Evolutionary conservation across 176 grass and related monocot species (phyloP), one percentile per base, ranked within the genome.

Genomic region (Eleusine coracana): DNA sequence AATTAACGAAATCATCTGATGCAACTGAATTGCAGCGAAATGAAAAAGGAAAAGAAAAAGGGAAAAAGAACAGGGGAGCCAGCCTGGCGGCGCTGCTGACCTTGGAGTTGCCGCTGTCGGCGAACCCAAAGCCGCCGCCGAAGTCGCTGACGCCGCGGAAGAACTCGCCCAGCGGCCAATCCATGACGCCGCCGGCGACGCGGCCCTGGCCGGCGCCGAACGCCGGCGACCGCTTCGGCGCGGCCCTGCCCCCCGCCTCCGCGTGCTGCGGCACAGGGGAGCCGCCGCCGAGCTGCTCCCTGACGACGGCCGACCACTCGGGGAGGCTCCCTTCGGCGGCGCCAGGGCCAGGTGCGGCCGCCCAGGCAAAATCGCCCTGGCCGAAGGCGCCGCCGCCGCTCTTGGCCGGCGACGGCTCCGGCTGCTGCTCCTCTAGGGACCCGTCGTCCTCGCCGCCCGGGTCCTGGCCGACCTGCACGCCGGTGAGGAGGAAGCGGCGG

Each of bases 401-500:
- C 73, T 73, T 93, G 13, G 78, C 14, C 40, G 71, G 67, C 14
- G 83, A 50, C 41, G 79, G 79, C 50, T 25, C 38, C n/a, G 52
- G 79, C 27, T 25, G 79, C 38, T 81, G 62, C 13, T 9, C 62
- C 31, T 34, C 31, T 34, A 34, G 31, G 27, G 62, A 36, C 12
- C 6, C 39, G 18, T 68, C 71, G 3, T 68, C 54, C n/a, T 81
- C 78, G 0, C 36, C 37, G 49, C 70, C 77, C 48, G 25, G 84
- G 36, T 84, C 78, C 78, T 81, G 91, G 21, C 91, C 91, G 40
- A 99, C 96, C 90, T 93, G 96, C 17, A 99, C 91, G 64, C 96
- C 96, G 56, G 96, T 96, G 77, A 99, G 62, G 34, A 99, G 86
- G 91, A 99, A 99, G 75, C 96, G 86, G 21, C 87, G 89, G 89